Conservation (phyloP, 2,329 filamentous ascomycete genomes). For the Diaporthe eres region DNA sequence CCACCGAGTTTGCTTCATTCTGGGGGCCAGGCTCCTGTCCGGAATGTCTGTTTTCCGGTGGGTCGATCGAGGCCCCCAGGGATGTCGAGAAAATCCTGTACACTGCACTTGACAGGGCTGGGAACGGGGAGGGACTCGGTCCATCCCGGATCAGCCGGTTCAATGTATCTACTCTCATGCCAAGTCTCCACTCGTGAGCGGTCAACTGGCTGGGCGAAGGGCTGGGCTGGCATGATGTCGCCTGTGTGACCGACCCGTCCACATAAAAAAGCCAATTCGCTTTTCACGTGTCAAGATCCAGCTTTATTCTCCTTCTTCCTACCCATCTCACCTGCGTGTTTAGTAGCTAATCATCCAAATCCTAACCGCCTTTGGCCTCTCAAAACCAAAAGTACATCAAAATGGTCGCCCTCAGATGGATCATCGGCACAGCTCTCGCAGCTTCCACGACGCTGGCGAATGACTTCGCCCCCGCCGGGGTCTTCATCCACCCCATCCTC, state of each 20-base stretch:
- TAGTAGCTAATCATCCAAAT: too few species aligned
- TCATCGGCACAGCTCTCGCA: constrained; percentile 27
- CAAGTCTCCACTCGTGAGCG: neutral
- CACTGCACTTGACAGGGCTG: neutral
- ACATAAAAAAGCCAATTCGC: constrained; percentile 10
- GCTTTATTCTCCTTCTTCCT: neutral
- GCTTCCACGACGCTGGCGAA: constrained; percentile 20
- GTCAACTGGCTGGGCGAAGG: neutral
- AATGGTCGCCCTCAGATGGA: constrained; percentile 32
- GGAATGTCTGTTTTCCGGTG: constrained; percentile 4
- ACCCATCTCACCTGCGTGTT: neutral
- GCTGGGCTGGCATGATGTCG: constrained; percentile 1
- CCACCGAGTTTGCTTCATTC: neutral
- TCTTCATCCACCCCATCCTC: constrained; percentile 35
- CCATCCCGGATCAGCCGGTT: constrained; percentile 1
- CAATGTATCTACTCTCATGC: neutral
- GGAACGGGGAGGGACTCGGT: neutral
- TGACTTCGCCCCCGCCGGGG: neutral
- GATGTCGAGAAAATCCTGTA: neutral
- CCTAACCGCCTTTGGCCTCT: too few species aligned
- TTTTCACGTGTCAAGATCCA: neutral
- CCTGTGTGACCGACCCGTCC: neutral
- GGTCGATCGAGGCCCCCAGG: neutral
- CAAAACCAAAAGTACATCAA: neutral
- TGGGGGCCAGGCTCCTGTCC: neutral